A percentile compares a stretch with the other conserved stretches of the same genome.
These are phyloP conservation scores for Dendrobium huoshanense DNA, from an alignment of 106 monocot species.

Conservation along the genomic window DNA sequence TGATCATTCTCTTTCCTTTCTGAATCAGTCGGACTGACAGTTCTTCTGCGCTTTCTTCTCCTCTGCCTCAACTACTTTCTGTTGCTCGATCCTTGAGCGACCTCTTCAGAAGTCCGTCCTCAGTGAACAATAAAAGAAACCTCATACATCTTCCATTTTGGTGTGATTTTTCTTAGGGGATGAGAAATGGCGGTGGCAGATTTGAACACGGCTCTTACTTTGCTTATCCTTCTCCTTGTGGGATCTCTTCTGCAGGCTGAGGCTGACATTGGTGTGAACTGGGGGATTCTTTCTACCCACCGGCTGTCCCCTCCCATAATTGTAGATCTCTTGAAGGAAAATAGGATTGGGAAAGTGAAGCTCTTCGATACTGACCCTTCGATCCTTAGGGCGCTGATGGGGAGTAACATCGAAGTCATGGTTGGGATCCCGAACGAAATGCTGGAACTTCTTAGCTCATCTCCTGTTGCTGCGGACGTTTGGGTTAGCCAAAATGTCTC, in stretches of 20 bases:
- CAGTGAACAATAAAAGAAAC: neutral
- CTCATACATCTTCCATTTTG: neutral
- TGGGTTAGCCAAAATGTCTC: constrained; percentile 75
- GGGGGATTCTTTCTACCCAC: constrained; percentile 84
- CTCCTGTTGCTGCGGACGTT: constrained; percentile 47
- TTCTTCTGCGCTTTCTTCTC: neutral
- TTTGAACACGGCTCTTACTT: constrained; percentile 2
- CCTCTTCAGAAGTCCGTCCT: neutral
- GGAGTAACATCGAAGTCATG: constrained; percentile 85
- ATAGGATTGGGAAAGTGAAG: constrained; percentile 82
- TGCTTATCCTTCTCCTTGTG: constrained; percentile 10
- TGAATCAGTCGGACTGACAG: neutral
- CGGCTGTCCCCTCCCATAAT: constrained; percentile 53
- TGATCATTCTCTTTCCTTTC: neutral
- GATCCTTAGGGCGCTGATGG: constrained; percentile 66
- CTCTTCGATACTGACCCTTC: constrained; percentile 73
- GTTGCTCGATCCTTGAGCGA: neutral
- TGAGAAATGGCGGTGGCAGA: constrained; percentile 22
- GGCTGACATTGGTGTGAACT: constrained; percentile 80
- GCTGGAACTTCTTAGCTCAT: constrained; percentile 41
- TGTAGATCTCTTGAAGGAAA: constrained; percentile 72
- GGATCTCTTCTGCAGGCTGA: constrained; percentile 22
- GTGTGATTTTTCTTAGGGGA: neutral
- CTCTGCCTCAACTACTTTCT: neutral
- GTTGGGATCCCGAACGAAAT: constrained; percentile 83